phyloP scores from a whole-genome alignment of 768 basidiomycete species.

The Lentinula raphanica region DNA sequence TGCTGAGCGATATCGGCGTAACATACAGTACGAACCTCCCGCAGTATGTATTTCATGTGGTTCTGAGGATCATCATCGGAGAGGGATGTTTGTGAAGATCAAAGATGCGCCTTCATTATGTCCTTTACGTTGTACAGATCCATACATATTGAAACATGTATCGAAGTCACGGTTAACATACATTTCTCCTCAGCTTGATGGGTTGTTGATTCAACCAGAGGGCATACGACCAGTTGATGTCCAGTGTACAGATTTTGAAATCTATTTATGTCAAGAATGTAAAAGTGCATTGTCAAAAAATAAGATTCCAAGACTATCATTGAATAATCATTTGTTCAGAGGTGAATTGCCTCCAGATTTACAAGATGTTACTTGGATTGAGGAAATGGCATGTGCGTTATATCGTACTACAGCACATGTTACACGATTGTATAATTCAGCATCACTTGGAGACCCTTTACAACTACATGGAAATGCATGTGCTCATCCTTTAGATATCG shows the following conservation, averaged over 20 bases:
- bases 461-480: neutral
- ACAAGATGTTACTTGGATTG: neutral
- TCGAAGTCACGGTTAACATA: no score
- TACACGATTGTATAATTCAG: neutral
- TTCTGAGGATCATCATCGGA: neutral
- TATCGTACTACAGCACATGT: constrained; percentile 2
- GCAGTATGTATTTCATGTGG: neutral
- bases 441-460: neutral
- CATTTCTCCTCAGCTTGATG: no score
- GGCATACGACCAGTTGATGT: neutral
- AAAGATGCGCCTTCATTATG: neutral
- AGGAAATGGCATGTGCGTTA: no score
- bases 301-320: neutral
- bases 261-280: neutral
- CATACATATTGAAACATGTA: neutral
- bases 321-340: neutral
- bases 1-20: neutral
- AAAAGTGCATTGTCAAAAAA: neutral
- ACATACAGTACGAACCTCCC: neutral
- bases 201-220: neutral
- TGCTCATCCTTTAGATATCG: constrained; percentile 1
- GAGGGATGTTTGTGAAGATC: neutral
- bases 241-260: neutral
- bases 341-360: neutral
- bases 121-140: neutral